Evolutionary conservation across 2,329 filamentous ascomycete species (phyloP), one percentile per base, ranked within the genome.

Genomic region (Scedosporium boydii): DNA sequence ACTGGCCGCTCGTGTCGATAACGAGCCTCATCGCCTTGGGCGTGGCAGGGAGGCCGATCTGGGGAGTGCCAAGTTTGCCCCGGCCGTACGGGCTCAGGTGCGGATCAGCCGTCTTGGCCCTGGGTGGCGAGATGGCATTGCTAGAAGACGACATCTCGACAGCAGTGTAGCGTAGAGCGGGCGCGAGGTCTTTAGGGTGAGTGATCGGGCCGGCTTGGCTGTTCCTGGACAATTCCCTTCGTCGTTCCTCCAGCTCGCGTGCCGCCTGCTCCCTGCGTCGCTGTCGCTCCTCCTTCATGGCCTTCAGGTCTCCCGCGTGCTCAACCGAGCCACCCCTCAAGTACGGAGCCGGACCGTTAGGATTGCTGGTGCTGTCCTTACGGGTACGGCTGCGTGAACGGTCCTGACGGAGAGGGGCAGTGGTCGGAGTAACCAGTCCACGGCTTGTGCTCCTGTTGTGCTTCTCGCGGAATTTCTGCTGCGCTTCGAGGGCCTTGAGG

Each of bases 1-100:
- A 53, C 63, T 80, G 29, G 29, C 29, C 76, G 63, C 68, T 69
- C 34, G 76, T 77, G 51, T 85, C 83, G 67, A 93, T 86, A 53
- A 90, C 86, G 1, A 96, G 86, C 21, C 89, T 85, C 92, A 97
- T 96, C 1, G 92, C 92, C 76, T 91, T 87, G 34, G 93, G 93
- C 0, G 93, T 97, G 2, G 92, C 91, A 14, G 93, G 92, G n/a
- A 96, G 82, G 0, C 92, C 93, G 60, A 93, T 82, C 5, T 83
- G 81, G 1, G 82, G 78, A 1, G 80, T 80, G 2, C 70, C 75
- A 16, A 71, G 67, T 41, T 73, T 73, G 64, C 71, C 76, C 60
- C 73, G 74, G 14, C 78, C 77, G 65, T 80, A 81, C 72, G 83
- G 82, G 70, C 77, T 80, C 65, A 75, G 75, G 2, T 78, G 80